phyloP scores from a whole-genome alignment of 2,329 filamentous ascomycete genomes.

The Fusarium lyarnte region DNA sequence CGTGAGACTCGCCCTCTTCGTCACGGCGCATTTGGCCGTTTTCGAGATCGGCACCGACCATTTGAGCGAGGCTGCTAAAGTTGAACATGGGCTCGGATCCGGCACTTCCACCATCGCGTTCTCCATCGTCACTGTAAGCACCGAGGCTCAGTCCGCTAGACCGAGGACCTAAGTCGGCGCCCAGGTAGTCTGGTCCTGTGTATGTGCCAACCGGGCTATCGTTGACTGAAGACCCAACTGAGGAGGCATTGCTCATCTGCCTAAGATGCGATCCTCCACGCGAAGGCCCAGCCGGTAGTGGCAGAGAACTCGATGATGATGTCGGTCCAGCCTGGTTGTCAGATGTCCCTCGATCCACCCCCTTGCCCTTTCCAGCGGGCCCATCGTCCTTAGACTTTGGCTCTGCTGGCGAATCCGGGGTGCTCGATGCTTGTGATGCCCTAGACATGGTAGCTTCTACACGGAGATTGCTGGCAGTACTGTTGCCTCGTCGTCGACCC shows the following conservation, averaged over 20 bases:
- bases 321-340: constrained; percentile 41
- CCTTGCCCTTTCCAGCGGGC: constrained; percentile 71
- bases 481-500: constrained; percentile 68
- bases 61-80: constrained; percentile 85
- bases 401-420: constrained; percentile 37
- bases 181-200: constrained; percentile 46
- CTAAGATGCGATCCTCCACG: constrained; percentile 77
- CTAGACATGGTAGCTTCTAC: constrained; percentile 64
- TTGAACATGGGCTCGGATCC: constrained; percentile 85
- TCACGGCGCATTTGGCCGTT: constrained; percentile 50
- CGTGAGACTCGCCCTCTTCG: constrained; percentile 41
- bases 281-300: constrained; percentile 60
- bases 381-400: constrained; percentile 46
- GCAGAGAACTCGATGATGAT: constrained; percentile 52
- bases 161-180: constrained; percentile 56
- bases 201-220: constrained; percentile 71
- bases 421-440: constrained; percentile 47
- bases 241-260: constrained; percentile 88
- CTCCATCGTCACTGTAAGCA: constrained; percentile 58
- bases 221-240: constrained; percentile 78
- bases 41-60: constrained; percentile 75
- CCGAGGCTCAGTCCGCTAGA: constrained; percentile 64
- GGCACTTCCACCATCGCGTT: constrained; percentile 60
- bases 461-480: constrained; percentile 66
- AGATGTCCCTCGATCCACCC: constrained; percentile 63